These are phyloP conservation scores for Fagopyrum tataricum DNA, from an alignment of 148 eudicot species.

Conservation along the genomic window DNA sequence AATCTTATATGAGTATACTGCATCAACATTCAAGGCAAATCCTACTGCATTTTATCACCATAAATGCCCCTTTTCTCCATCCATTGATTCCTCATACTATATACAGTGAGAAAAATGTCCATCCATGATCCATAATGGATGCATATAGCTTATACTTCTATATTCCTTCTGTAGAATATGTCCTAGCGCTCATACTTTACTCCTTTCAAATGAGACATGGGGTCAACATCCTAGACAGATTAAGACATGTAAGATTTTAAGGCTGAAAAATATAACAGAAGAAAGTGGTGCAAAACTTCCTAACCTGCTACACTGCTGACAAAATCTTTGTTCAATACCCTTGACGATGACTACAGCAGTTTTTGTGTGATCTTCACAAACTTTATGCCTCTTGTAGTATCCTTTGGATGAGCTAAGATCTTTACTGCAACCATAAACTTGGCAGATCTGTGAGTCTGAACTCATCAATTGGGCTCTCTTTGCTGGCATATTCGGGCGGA, in stretches of 20 bases:
- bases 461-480: slow-evolving; percentile 33
- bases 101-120: background rate
- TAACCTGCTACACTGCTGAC: slow-evolving; percentile 99
- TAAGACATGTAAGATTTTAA: background rate
- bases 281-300: slow-evolving; percentile 14
- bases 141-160: background rate
- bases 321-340: slow-evolving; percentile 81
- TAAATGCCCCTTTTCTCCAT: background rate
- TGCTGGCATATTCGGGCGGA: slow-evolving; percentile 31
- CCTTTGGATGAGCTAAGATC: slow-evolving; percentile 70
- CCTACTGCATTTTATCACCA: slow-evolving; percentile 18
- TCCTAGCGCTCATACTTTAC: slow-evolving; percentile 42
- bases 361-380: slow-evolving; percentile 84
- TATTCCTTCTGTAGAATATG: slow-evolving; percentile 44
- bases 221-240: background rate
- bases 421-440: slow-evolving; percentile 68
- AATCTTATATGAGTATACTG: background rate
- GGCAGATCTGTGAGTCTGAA: slow-evolving; percentile 46
- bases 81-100: too few relatives aligned
- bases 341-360: slow-evolving; percentile 72
- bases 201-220: slow-evolving; percentile 4
- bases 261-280: background rate
- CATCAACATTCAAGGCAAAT: background rate
- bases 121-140: background rate
- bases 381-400: slow-evolving; percentile 82